phyloP scores from a whole-genome alignment of 441 rosid genomes.

The Pelargonium citronellum region DNA sequence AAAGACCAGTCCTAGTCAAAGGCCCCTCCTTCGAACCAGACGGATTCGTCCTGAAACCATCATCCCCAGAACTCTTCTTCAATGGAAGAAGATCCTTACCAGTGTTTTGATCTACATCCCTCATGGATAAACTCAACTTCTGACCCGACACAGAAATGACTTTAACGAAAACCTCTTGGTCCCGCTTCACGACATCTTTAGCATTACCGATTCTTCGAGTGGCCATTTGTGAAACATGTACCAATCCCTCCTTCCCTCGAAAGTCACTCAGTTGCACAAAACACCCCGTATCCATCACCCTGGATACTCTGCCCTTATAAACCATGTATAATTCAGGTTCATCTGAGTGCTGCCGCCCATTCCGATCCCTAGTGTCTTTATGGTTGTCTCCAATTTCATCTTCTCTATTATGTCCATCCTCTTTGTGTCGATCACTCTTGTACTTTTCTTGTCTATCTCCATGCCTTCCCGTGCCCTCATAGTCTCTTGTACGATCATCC shows the following conservation, averaged over 20 bases:
- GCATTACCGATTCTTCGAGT: slow-evolving; percentile 57
- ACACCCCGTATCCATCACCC: slow-evolving; percentile 72
- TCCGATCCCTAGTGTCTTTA: slow-evolving; percentile 8
- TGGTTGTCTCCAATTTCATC: slow-evolving; percentile 18
- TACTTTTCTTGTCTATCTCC: slow-evolving; percentile 31
- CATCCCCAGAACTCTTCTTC: slow-evolving; percentile 48
- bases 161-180: slow-evolving; percentile 67
- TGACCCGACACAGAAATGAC: slow-evolving; percentile 56
- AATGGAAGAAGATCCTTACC: slow-evolving; percentile 73
- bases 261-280: slow-evolving; percentile 63
- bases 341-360: slow-evolving; percentile 18
- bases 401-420: slow-evolving; percentile 25
- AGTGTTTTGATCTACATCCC: slow-evolving; percentile 72
- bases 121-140: slow-evolving; percentile 62
- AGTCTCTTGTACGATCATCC: slow-evolving; percentile 23
- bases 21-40: slow-evolving; percentile 49
- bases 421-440: slow-evolving; percentile 26
- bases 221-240: slow-evolving; percentile 77
- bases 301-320: slow-evolving; percentile 66
- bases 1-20: slow-evolving; percentile 48
- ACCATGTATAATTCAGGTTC: slow-evolving; percentile 72
- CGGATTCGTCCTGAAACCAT: slow-evolving; percentile 50
- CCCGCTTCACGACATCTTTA: slow-evolving; percentile 58
- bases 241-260: slow-evolving; percentile 73
- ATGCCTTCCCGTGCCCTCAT: slow-evolving; percentile 27